phyloP scores from a whole-genome alignment of 208 protist species.

The Wallacemonas collosoma region DNA sequence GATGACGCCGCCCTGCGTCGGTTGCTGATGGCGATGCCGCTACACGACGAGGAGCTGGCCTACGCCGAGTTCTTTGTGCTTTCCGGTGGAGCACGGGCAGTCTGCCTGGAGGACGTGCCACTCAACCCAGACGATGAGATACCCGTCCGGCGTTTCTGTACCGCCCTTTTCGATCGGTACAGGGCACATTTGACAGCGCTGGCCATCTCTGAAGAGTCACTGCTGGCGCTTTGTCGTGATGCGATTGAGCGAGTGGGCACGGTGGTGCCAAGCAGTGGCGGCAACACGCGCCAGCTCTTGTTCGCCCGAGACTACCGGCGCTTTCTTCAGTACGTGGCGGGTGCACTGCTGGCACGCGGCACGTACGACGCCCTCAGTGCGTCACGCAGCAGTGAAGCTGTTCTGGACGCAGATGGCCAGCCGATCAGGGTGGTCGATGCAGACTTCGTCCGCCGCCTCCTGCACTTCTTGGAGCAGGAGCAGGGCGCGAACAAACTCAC shows the following conservation, averaged over 20 bases:
- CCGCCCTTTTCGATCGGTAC: constrained; percentile 32
- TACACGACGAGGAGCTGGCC: constrained; percentile 8
- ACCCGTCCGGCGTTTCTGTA: neutral
- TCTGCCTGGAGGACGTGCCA: constrained; percentile 5
- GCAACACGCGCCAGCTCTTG: constrained; percentile 7
- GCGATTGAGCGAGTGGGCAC: constrained; percentile 26
- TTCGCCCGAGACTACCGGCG: constrained; percentile 33
- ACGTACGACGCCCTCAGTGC: constrained; percentile 22
- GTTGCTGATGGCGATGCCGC: constrained; percentile 5
- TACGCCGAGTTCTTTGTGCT: constrained; percentile 29
- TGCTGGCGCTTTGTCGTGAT: constrained; percentile 17
- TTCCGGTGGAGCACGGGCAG: constrained; percentile 1
- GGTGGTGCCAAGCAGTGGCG: constrained; percentile 8
- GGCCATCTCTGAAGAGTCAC: constrained; percentile 14
- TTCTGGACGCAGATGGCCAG: constrained; percentile 4
- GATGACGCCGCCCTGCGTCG: neutral
- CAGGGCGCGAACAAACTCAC: neutral
- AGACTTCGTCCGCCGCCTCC: constrained; percentile 8
- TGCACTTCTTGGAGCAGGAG: constrained; percentile 16
- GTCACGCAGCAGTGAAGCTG: neutral
- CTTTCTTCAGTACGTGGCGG: constrained; percentile 39
- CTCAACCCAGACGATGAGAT: constrained; percentile 11
- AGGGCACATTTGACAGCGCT: constrained; percentile 21
- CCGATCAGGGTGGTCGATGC: constrained; percentile 12
- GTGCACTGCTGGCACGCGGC: constrained; percentile 26